Evolutionary conservation across 768 basidiomycete species (phyloP).

Genomic region (Russula foetens): DNA sequence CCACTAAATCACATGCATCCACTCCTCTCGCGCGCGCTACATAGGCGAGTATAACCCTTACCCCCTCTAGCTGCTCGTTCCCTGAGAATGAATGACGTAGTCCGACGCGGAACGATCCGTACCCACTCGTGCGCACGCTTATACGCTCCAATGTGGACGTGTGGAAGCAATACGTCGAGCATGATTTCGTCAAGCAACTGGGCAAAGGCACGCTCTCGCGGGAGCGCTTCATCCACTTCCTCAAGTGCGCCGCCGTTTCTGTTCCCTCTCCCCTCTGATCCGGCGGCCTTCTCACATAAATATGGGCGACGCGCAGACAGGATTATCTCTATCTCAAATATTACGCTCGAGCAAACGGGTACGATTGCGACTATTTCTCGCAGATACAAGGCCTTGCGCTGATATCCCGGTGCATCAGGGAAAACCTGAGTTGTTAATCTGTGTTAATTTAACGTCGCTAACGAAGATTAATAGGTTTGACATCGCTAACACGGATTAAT

Average conservation of each 20-base stretch:
- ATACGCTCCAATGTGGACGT: slow-evolving; percentile 45
- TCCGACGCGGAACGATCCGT: slow-evolving; percentile 49
- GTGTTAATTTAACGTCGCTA: too few species aligned
- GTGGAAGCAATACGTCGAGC: slow-evolving; percentile 74
- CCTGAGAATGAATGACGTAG: slow-evolving; percentile 21
- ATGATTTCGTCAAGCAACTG: slow-evolving; percentile 74
- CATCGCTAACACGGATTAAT: too few species aligned
- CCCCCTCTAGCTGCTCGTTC: not conserved
- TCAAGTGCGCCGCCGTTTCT: slow-evolving; percentile 45
- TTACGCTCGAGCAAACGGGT: slow-evolving; percentile 79
- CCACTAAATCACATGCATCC: slow-evolving; percentile 84
- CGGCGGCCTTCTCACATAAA: not conserved
- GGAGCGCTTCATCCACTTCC: slow-evolving; percentile 73
- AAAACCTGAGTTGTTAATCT: too few species aligned
- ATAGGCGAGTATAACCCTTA: slow-evolving; percentile 37
- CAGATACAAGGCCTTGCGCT: too few species aligned
- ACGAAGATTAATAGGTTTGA: too few species aligned
- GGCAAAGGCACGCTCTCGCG: slow-evolving; percentile 61
- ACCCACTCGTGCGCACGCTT: slow-evolving; percentile 60
- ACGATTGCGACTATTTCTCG: too few species aligned
- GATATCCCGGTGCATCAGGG: too few species aligned
- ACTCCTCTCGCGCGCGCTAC: slow-evolving; percentile 39
- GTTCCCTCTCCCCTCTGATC: not conserved
- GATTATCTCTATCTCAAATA: slow-evolving; percentile 79
- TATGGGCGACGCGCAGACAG: slow-evolving; percentile 44